Conservation (phyloP, 305 asterid genomes). For the Solanum hybrid region DNA sequence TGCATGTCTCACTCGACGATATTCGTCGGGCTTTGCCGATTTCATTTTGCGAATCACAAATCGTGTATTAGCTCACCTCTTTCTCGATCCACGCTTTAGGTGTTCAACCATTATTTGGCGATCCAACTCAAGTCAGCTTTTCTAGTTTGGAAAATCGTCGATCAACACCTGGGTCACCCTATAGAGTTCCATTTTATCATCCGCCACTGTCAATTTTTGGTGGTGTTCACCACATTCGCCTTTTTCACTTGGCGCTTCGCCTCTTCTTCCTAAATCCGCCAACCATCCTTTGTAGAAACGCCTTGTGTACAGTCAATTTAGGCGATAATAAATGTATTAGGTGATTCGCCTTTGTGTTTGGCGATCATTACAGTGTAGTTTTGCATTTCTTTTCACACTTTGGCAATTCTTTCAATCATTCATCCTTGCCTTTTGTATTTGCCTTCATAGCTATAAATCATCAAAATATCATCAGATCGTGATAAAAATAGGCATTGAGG, state of each 20-base stretch:
- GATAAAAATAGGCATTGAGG: not conserved
- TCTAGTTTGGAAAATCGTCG: not conserved
- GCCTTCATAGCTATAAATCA: not conserved
- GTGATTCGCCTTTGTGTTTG: not conserved
- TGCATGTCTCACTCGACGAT: not conserved
- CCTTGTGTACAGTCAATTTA: not conserved
- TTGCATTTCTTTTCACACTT: not conserved
- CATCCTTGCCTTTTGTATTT: not conserved
- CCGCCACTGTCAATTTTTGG: not conserved
- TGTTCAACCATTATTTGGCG: not conserved
- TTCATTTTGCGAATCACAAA: not conserved
- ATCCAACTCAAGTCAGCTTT: not conserved
- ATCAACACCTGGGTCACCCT: not conserved
- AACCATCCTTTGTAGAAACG: too few relatives aligned
- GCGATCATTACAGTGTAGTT: not conserved
- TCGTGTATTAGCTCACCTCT: not conserved
- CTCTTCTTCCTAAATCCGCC: not conserved
- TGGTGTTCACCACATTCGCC: not conserved
- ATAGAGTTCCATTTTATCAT: not conserved
- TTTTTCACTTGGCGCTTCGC: not conserved
- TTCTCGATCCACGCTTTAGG: not conserved
- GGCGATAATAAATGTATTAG: too few relatives aligned
- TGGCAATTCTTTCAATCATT: not conserved
- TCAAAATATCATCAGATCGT: not conserved
- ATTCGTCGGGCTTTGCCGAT: not conserved